Evolutionary conservation across 2,329 filamentous ascomycete genomes (phyloP).

Genomic region (Monilinia laxa): DNA sequence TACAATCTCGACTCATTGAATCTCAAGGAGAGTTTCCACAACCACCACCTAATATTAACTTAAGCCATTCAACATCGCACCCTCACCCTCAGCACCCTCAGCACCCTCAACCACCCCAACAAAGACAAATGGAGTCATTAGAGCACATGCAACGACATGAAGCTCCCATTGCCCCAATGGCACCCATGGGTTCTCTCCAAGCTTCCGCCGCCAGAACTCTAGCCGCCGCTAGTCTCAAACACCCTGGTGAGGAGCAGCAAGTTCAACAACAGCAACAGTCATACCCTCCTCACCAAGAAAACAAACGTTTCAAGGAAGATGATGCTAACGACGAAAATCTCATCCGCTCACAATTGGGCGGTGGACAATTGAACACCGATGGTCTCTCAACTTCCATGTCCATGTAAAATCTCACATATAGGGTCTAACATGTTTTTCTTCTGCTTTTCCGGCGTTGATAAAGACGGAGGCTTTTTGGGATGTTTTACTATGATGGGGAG

Average conservation of each 20-base stretch:
- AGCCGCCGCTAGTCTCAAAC: slow-evolving; percentile 40
- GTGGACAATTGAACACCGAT: slow-evolving; percentile 39
- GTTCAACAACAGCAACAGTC: slow-evolving; percentile 29
- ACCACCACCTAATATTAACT: slow-evolving; percentile 75
- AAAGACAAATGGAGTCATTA: slow-evolving; percentile 33
- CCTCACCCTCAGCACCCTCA: slow-evolving; percentile 42
- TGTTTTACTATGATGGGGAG: slow-evolving; percentile 1
- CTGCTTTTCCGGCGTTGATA: slow-evolving; percentile 22
- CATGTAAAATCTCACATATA: slow-evolving; percentile 29
- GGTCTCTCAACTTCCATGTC: slow-evolving; percentile 31
- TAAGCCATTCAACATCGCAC: slow-evolving; percentile 60
- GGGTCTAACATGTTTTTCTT: slow-evolving; percentile 11
- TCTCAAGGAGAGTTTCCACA: slow-evolving; percentile 80
- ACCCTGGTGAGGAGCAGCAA: slow-evolving; percentile 31
- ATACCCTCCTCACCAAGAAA: slow-evolving; percentile 16
- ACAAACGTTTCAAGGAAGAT: slow-evolving; percentile 43
- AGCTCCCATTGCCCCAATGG: slow-evolving; percentile 40
- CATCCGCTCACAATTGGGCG: slow-evolving; percentile 51
- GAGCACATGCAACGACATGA: slow-evolving; percentile 33
- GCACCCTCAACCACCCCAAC: slow-evolving; percentile 36
- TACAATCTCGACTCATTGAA: slow-evolving; percentile 85
- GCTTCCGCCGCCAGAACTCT: slow-evolving; percentile 41
- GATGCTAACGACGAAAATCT: slow-evolving; percentile 55
- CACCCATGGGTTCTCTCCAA: slow-evolving; percentile 41
- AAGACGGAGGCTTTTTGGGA: slow-evolving; percentile 15